Percentiles rank a stretch among this genome's conserved stretches.
Evolutionary conservation across 352 stramenopile species (phyloP).

Genomic region (Phytophthora quininea): DNA sequence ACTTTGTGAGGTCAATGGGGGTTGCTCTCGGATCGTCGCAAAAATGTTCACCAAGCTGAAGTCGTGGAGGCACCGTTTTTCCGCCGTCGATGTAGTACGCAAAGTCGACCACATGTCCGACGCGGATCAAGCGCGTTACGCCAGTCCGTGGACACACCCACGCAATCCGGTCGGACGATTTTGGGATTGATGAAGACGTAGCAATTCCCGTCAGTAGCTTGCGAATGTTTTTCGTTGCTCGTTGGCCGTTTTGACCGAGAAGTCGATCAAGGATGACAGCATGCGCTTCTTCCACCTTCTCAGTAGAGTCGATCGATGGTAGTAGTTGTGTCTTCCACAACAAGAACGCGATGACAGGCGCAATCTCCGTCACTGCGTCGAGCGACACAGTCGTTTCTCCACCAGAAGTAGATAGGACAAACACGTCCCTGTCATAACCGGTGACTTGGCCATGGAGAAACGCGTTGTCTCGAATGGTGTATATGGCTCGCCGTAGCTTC

Average conservation of each 20-base stretch:
- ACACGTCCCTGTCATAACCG: no score
- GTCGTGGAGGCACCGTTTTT: background rate
- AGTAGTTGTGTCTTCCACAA: no score
- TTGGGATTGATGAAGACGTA: background rate
- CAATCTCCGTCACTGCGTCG: no score
- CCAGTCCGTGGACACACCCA: background rate
- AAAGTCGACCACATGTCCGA: background rate
- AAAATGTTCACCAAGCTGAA: background rate
- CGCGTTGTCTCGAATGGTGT: no score
- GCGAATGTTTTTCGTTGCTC: background rate
- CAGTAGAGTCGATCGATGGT: no score
- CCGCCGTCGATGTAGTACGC: background rate
- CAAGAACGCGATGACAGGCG: no score
- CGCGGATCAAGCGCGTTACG: background rate
- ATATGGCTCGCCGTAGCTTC: no score
- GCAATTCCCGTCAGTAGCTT: background rate
- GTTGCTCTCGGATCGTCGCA: background rate
- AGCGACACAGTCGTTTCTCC: no score
- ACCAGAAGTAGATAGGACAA: no score
- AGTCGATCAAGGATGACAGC: background rate
- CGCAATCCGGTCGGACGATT: background rate
- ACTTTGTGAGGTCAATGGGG: background rate
- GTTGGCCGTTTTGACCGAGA: background rate
- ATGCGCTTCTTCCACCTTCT: no score
- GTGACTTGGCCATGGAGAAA: no score